A percentile compares a stretch with the other conserved stretches of the same genome.
Evolutionary conservation across 441 rosid species (phyloP).

Genomic region (Eruca vesicaria): DNA sequence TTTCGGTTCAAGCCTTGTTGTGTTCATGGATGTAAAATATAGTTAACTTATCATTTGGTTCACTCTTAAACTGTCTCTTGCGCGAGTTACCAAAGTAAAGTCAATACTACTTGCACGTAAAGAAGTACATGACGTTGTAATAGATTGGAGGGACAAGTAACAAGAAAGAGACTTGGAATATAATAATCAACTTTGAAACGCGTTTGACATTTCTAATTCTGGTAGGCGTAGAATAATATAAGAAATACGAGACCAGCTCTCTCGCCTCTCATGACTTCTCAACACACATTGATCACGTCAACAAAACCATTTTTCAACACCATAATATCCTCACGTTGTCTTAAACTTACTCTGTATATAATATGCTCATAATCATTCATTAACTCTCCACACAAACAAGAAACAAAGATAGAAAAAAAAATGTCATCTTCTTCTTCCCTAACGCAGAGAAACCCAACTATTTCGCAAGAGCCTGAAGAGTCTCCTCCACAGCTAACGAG

Average conservation of each 20-base stretch:
- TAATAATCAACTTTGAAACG: conserved; percentile 6
- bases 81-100: not conserved
- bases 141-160: not conserved
- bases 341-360: not conserved
- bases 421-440: conserved; percentile 29
- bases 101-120: not conserved
- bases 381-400: not conserved
- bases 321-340: not conserved
- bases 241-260: not conserved
- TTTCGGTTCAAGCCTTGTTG: too few species aligned
- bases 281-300: conserved; percentile 13
- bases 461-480: conserved; percentile 5
- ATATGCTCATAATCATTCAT: not conserved
- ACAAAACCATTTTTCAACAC: conserved; percentile 7
- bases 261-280: conserved; percentile 13
- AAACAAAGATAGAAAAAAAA: not conserved
- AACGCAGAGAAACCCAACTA: conserved; percentile 19
- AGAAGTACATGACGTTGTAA: not conserved
- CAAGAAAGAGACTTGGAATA: not conserved
- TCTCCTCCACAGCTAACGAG: conserved; percentile 12
- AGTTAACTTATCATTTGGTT: not conserved
- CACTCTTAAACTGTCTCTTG: not conserved
- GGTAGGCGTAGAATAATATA: not conserved
- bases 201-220: not conserved
- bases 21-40: not conserved